Percentiles rank a stretch among this genome's conserved stretches.
Evolutionary conservation across 1,139 yeast species (phyloP).

Genomic region (Hanseniaspora gamundiae): DNA sequence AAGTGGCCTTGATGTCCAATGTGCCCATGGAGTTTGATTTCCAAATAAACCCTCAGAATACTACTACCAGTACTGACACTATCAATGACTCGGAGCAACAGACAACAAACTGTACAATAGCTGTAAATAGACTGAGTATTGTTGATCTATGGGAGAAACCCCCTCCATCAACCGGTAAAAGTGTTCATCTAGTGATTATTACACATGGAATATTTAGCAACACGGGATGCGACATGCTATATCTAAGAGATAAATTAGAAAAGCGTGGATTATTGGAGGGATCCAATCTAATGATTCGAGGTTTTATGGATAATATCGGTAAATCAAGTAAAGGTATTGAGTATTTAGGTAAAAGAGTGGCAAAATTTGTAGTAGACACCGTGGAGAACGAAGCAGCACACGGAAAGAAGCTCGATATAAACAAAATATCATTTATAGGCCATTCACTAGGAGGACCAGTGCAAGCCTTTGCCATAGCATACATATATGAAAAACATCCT

Average conservation of each 20-base stretch:
- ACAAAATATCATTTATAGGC: constrained; percentile 64
- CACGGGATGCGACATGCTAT: constrained; percentile 50
- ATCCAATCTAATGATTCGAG: constrained; percentile 41
- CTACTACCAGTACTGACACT: too few species aligned
- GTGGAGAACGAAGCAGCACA: constrained; percentile 24
- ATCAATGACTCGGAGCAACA: constrained; percentile 9
- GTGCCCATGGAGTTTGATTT: constrained; percentile 26
- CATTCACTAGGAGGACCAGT: constrained; percentile 90
- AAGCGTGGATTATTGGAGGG: constrained; percentile 11
- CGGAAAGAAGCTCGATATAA: constrained; percentile 25
- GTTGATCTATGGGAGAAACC: constrained; percentile 39
- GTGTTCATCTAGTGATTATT: constrained; percentile 46
- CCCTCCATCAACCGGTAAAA: constrained; percentile 32
- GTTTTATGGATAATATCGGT: constrained; percentile 46
- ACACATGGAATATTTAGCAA: constrained; percentile 64
- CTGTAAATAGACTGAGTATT: constrained; percentile 32
- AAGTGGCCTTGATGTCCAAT: constrained; percentile 32
- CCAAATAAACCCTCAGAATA: too few species aligned
- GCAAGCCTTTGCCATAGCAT: constrained; percentile 85
- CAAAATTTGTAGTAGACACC: constrained; percentile 40
- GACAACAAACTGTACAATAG: constrained; percentile 9
- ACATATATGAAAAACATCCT: constrained; percentile 39
- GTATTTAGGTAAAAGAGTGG: constrained; percentile 48
- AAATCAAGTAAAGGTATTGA: constrained; percentile 52
- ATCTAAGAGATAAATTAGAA: constrained; percentile 46